Evolutionary conservation across 345 rosid genomes (phyloP).

Genomic region (Cardamine occulta): DNA sequence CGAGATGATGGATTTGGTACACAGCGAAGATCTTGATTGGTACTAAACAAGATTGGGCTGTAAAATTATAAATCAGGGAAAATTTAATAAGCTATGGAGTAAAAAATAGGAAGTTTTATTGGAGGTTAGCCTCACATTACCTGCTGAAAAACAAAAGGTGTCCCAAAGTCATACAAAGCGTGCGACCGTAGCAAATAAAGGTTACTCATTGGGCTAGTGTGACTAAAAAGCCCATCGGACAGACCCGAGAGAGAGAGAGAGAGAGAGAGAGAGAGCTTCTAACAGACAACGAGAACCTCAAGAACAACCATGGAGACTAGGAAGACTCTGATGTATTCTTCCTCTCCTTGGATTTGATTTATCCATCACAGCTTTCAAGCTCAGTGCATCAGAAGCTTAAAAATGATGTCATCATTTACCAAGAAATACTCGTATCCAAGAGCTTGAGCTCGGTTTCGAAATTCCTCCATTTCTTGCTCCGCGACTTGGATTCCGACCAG

Average conservation of each 20-base stretch:
- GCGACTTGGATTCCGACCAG: constrained; percentile 83
- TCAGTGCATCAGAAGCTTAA: constrained; percentile 79
- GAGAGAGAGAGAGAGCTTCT: too few species aligned
- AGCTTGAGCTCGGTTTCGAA: constrained; percentile 51
- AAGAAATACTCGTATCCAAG: constrained; percentile 77
- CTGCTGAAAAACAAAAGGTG: not conserved
- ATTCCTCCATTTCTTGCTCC: constrained; percentile 63
- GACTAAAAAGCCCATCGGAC: not conserved
- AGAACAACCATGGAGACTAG: constrained; percentile 9
- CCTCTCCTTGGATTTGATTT: constrained; percentile 8
- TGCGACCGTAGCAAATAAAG: not conserved
- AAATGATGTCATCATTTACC: constrained; percentile 65
- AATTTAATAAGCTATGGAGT: not conserved
- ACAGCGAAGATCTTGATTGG: too few species aligned
- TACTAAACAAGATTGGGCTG: too few species aligned
- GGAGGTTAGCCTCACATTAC: not conserved
- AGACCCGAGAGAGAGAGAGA: not conserved
- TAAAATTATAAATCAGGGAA: not conserved
- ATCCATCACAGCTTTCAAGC: constrained; percentile 11
- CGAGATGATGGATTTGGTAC: too few species aligned
- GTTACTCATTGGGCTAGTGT: constrained; percentile 15
- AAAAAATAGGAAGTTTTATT: not conserved
- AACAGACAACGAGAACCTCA: constrained; percentile 4
- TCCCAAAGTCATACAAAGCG: not conserved
- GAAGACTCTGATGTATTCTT: constrained; percentile 17